Evolutionary conservation across 257 asterid genomes (phyloP), one percentile per base, ranked within the genome.

Genomic region (Pogostemon cablin): DNA sequence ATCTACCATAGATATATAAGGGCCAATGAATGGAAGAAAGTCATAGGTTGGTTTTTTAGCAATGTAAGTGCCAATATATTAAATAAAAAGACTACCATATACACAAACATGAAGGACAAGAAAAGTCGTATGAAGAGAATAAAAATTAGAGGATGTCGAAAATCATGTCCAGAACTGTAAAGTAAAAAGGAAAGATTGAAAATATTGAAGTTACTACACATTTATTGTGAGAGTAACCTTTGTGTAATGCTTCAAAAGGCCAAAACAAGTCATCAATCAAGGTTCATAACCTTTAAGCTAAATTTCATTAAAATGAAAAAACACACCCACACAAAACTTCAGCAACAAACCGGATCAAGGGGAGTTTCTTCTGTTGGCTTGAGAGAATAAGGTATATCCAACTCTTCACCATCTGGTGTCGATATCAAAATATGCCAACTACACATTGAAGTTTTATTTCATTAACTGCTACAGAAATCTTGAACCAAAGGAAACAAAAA

Each of bases 351-450:
- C 96, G 79, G 86, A 71, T 91, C 98, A 49, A 89, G 96, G 67
- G 96, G 85, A 47, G 82, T 77, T 83, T 78, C 92, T 69, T 91
- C 95, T 1, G 87, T 75, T 40, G 68, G 63, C 85, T 86, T 85
- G 77, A 95, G 78, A 71, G 99, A 84, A 79, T 95, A 74, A 61
- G 99, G 95, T 49, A 83, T 70, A 77, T 83, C 92, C 89, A 95
- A 76, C 49, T 80, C 85, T 65, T 85, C 88, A 0, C 93, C 95
- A 75, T 84, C 88, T 62, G 99, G 99, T 86, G 82, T 91, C 68
- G 95, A 86, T 77, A 95, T 81, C 78, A 86, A 79, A 71, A 89
- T 72, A 68, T 84, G 73, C 98, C 99, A 91, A 73, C 99, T 93
- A 88, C 83, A 83, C 48, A 79, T 42, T 9, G 77, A 75, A 78